Evolutionary conservation across 2,329 filamentous ascomycete species (phyloP).

Genomic region (Lasiodiplodia theobromae): DNA sequence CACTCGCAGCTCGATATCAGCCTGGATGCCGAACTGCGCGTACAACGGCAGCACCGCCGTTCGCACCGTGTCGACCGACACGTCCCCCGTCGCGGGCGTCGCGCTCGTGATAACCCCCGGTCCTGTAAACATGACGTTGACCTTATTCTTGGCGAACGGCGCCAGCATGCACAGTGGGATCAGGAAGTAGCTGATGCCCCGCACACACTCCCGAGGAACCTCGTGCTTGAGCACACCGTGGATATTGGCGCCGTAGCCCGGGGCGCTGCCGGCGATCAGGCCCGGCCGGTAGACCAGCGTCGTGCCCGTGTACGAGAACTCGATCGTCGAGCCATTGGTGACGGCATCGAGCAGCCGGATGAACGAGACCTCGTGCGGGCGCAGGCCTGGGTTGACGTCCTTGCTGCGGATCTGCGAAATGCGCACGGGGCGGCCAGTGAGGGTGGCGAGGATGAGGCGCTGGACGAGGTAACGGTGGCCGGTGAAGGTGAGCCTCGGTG

Average conservation of each 20-base stretch:
- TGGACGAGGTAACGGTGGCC: conserved; percentile 83
- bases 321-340: conserved; percentile 93
- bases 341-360: conserved; percentile 91
- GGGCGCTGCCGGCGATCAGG: conserved; percentile 83
- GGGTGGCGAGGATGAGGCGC: conserved; percentile 86
- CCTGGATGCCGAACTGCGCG: conserved; percentile 86
- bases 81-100: conserved; percentile 77
- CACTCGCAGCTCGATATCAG: conserved; percentile 84
- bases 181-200: conserved; percentile 91
- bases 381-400: conserved; percentile 84
- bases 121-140: conserved; percentile 90
- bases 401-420: conserved; percentile 92
- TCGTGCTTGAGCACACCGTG: conserved; percentile 81
- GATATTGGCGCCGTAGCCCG: conserved; percentile 73
- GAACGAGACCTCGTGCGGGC: conserved; percentile 93
- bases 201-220: conserved; percentile 75
- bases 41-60: conserved; percentile 92
- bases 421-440: conserved; percentile 87
- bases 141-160: conserved; percentile 88
- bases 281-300: conserved; percentile 91
- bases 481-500: conserved; percentile 73
- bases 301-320: conserved; percentile 96
- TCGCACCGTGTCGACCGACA: conserved; percentile 91
- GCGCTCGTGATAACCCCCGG: conserved; percentile 91
- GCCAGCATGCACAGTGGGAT: conserved; percentile 88